Evolutionary conservation across 148 eudicot genomes (phyloP).

Genomic region (Chenopodium quinoa): DNA sequence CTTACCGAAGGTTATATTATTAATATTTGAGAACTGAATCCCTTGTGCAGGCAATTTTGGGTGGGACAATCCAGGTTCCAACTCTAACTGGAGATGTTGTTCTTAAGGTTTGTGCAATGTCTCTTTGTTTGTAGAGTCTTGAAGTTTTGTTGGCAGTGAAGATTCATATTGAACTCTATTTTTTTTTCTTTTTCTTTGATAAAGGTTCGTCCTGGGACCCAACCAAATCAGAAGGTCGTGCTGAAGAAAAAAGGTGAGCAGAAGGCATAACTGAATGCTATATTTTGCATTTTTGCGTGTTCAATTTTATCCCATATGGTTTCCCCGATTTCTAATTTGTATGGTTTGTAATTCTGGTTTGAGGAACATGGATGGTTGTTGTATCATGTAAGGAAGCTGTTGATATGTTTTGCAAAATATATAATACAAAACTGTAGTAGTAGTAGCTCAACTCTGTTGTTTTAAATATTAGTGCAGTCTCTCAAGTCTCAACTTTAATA

Average conservation of each 20-base stretch:
- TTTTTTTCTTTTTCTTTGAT: slow-evolving; percentile 6
- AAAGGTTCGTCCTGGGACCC: slow-evolving; percentile 95
- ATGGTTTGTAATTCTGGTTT: background rate
- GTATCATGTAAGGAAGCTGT: background rate
- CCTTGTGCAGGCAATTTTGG: slow-evolving; percentile 78
- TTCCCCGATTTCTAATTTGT: background rate
- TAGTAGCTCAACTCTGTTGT: background rate
- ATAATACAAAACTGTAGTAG: background rate
- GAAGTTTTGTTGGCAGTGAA: background rate
- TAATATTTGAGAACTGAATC: slow-evolving; percentile 11
- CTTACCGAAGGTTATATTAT: background rate
- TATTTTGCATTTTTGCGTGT: background rate
- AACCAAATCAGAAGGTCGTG: slow-evolving; percentile 96
- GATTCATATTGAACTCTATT: background rate
- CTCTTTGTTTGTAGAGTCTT: background rate
- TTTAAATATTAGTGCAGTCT: background rate
- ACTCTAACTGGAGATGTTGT: slow-evolving; percentile 90
- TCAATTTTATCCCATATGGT: background rate
- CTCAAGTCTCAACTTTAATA: background rate
- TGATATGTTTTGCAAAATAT: background rate
- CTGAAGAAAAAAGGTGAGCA: slow-evolving; percentile 83
- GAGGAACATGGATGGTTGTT: background rate
- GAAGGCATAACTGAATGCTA: background rate
- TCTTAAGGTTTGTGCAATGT: slow-evolving; percentile 57
- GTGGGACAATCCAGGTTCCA: slow-evolving; percentile 95